phyloP scores from a whole-genome alignment of 352 stramenopile species.

The Phytophthora sansomeana region DNA sequence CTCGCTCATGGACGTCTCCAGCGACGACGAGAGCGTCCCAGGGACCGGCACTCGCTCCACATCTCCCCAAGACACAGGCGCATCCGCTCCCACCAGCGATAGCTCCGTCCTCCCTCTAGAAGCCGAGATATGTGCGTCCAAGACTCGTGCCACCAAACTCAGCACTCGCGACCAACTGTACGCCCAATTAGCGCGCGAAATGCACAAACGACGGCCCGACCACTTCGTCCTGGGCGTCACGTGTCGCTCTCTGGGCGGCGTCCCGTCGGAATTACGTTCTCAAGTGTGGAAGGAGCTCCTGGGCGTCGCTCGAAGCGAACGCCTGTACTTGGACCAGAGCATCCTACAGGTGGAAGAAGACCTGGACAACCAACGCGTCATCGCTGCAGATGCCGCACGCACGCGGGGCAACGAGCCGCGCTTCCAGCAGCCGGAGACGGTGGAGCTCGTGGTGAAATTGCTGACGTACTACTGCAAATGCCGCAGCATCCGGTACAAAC shows the following conservation, averaged over 20 bases:
- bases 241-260: constrained; percentile 72
- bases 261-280: constrained; percentile 60
- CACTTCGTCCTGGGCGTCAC: constrained; percentile 78
- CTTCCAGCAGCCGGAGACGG: constrained; percentile 79
- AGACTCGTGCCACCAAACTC: constrained; percentile 4
- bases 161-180: constrained; percentile 7
- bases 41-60: not conserved
- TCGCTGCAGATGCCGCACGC: constrained; percentile 85
- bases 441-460: constrained; percentile 82
- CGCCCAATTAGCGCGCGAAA: constrained; percentile 68
- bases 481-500: constrained; percentile 92
- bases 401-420: constrained; percentile 84
- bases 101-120: not conserved
- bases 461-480: constrained; percentile 95
- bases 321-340: constrained; percentile 68
- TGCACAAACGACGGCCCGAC: constrained; percentile 73
- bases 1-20: constrained; percentile 21
- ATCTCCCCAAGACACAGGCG: not conserved
- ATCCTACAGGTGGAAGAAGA: constrained; percentile 85
- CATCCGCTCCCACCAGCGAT: not conserved
- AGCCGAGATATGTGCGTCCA: not conserved
- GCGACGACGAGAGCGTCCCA: constrained; percentile 3
- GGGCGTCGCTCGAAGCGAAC: constrained; percentile 71
- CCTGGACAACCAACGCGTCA: constrained; percentile 92
- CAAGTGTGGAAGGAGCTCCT: constrained; percentile 86